Base-by-base conservation (phyloP, 768 basidiomycete genomes). In the Pulveroboletus sp. region DNA sequence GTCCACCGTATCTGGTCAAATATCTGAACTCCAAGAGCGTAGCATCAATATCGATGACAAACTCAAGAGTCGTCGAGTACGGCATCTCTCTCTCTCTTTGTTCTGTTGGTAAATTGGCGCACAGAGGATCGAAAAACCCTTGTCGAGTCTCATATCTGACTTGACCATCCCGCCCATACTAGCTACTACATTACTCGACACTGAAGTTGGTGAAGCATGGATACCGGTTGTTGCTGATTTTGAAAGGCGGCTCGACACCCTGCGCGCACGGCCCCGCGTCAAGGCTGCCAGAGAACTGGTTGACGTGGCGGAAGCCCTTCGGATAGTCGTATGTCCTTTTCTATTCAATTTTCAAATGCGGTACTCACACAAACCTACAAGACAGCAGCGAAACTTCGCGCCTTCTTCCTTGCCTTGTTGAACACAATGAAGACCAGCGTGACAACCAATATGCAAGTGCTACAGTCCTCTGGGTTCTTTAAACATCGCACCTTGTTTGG, bases 1-100 rank as follows among this genome's bases (percentile, higher is more conserved):
- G 18, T 89, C 92, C 6, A 85, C 86, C 2, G 96, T 98, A 9
- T 97, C 96, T 3, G 90, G 93, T 4, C 94, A 99, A 66, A 95
- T 99, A 65, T 88, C 91, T 1, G 92, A 97, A 55, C 76, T 99
- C 21, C 96, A 98, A 62, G 80, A 82, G 56, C 78, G 91, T 31
- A 94, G 92, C 64, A 87, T 89, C 57, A 88, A 88, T 37, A 96
- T 98, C 15, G 96, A 98, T 56, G 81, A 79, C 52, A 80, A 86
- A 50, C 76, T 98, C 50, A 87, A 84, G 65, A 89, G 85, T 50
- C 79, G 96, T 46, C 79, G 84, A 72, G 96, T 96, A 60, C 45
- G 82, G 71, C 11, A 43, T 36, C 17, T 30, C 51, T 49, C 48
- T 14, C 32, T 43, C 31, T 18, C 32, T 13, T 28, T 11, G 26